These are phyloP conservation scores for Aquanectria penicillioides DNA, from an alignment of 2,329 filamentous ascomycete species.

Conservation along the genomic window DNA sequence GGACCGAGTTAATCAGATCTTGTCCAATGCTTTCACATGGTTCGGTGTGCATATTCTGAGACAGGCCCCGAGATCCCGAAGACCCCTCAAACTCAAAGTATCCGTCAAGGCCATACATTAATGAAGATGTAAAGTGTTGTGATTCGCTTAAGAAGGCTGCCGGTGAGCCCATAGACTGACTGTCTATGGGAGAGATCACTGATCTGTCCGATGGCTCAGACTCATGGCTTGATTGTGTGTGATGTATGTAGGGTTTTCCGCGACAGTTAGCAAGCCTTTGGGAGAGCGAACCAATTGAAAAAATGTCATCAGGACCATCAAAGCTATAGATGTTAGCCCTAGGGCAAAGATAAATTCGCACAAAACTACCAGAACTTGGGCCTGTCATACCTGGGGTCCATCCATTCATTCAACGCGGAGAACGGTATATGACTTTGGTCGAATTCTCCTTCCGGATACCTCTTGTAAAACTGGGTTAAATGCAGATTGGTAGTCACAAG, in stretches of 20 bases:
- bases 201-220: neutral
- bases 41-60: neutral
- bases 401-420: slow-evolving; percentile 12
- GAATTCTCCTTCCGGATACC: slow-evolving; percentile 23
- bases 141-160: neutral
- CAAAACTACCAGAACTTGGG: accelerated
- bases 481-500: slow-evolving; percentile 21
- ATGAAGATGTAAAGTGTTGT: neutral
- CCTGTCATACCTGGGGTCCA: slow-evolving; percentile 8
- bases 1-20: slow-evolving; percentile 14
- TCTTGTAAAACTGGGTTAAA: slow-evolving; percentile 26
- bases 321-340: slow-evolving; percentile 10
- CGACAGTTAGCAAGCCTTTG: slow-evolving; percentile 6
- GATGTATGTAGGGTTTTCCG: slow-evolving; percentile 14
- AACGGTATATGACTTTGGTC: slow-evolving; percentile 25
- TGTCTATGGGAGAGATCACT: neutral
- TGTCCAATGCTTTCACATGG: neutral
- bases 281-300: slow-evolving; percentile 4
- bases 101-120: slow-evolving; percentile 5
- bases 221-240: neutral
- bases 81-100: slow-evolving; percentile 21
- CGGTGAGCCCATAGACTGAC: neutral
- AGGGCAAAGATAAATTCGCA: no score
- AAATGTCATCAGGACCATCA: slow-evolving; percentile 23
- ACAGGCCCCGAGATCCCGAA: neutral